These are phyloP conservation scores for Hypoxylon subgilvum DNA, from an alignment of 495 filamentous ascomycete species.

Conservation along the genomic window DNA sequence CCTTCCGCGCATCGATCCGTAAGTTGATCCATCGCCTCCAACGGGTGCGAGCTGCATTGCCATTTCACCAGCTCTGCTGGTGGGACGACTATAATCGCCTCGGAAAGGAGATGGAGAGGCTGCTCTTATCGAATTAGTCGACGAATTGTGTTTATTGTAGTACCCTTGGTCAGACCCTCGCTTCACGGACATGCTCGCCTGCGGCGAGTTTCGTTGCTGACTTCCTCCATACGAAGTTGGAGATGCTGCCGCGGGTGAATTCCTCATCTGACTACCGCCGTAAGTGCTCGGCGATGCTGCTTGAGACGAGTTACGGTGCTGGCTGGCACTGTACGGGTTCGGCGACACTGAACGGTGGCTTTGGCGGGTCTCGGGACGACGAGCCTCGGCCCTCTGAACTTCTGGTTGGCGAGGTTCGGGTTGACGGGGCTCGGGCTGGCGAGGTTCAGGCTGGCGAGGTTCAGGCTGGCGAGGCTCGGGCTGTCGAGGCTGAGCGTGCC, in stretches of 20 bases:
- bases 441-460: not conserved
- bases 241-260: slow-evolving; percentile 41
- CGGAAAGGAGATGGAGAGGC: slow-evolving; percentile 63
- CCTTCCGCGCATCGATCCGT: slow-evolving; percentile 58
- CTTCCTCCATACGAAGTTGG: slow-evolving; percentile 35
- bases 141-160: slow-evolving; percentile 63
- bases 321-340: slow-evolving; percentile 39
- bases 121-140: slow-evolving; percentile 58
- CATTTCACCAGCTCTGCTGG: slow-evolving; percentile 72
- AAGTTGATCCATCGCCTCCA: slow-evolving; percentile 37
- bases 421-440: not conserved
- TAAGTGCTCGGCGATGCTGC: slow-evolving; percentile 58
- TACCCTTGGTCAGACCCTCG: slow-evolving; percentile 64
- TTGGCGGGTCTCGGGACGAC: slow-evolving; percentile 39
- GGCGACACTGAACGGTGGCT: slow-evolving; percentile 51
- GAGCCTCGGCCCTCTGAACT: not conserved
- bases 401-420: not conserved
- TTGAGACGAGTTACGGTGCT: slow-evolving; percentile 37
- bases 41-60: slow-evolving; percentile 76
- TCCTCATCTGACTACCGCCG: slow-evolving; percentile 47
- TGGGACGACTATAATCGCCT: slow-evolving; percentile 61
- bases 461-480: not conserved
- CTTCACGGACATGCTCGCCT: slow-evolving; percentile 47
- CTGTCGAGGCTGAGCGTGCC: slow-evolving; percentile 51
- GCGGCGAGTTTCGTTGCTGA: slow-evolving; percentile 48